Conservation (phyloP, 2,329 filamentous ascomycete species). For the Trichoderma lentiforme region DNA sequence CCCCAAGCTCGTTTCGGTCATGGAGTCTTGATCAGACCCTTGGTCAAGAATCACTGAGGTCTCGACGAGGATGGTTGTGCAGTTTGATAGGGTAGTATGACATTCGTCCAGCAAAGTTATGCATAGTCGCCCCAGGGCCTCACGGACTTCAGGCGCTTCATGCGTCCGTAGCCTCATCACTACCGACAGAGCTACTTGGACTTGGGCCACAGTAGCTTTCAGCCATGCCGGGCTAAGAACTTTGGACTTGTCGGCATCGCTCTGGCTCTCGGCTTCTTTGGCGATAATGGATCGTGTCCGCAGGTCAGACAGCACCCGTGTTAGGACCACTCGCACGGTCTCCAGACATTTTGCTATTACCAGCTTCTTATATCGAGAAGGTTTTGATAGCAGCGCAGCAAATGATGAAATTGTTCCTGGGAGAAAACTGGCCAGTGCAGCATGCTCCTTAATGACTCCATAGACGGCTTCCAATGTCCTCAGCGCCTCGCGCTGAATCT, state of each 20-base stretch:
- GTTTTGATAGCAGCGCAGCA: constrained; percentile 69
- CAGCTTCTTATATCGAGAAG: constrained; percentile 52
- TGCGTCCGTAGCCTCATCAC: constrained; percentile 73
- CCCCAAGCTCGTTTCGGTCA: constrained; percentile 50
- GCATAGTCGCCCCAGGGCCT: constrained; percentile 67
- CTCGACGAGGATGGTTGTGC: constrained; percentile 70
- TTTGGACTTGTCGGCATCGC: constrained; percentile 30
- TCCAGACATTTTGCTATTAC: constrained; percentile 63
- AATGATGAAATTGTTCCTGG: constrained; percentile 84
- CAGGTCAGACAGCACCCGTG: constrained; percentile 56
- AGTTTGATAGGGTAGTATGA: constrained; percentile 66
- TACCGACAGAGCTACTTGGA: constrained; percentile 77
- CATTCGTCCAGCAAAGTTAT: constrained; percentile 76
- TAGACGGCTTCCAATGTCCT: constrained; percentile 61
- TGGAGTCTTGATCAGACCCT: constrained; percentile 41
- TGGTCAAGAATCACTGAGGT: constrained; percentile 69
- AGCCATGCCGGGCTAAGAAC: constrained; percentile 62
- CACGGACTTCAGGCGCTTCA: constrained; percentile 64
- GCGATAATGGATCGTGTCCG: constrained; percentile 47
- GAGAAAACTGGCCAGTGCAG: constrained; percentile 79
- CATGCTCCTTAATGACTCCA: constrained; percentile 62
- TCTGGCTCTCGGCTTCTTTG: constrained; percentile 23
- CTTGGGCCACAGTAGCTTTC: constrained; percentile 72
- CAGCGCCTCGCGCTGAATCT: constrained; percentile 70
- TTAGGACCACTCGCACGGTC: constrained; percentile 53